Base-by-base conservation (phyloP, 345 rosid genomes). In the Diplotaxis tenuifolia region DNA sequence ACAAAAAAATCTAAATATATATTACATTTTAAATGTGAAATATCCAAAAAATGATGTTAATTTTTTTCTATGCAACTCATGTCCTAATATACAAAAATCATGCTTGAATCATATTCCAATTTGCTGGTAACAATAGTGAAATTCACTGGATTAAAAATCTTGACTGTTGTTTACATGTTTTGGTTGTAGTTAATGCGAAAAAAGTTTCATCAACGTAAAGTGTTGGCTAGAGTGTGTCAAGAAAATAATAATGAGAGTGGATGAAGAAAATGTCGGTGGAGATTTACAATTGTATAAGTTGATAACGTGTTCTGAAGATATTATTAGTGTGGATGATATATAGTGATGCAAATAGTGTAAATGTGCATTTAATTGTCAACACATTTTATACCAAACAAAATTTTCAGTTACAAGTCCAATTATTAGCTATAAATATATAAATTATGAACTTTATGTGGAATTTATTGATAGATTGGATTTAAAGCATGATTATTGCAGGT, bases 351-450 rank as follows among this genome's bases (percentile, higher is more conserved):
- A 68, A 54, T 54, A 19, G 36, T 62, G 52, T 25, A 56, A 57
- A 68, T 52, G 79, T 75, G 74, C 79, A 68, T 62, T 47, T 53
- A 49, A 75, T 36, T 62, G 27, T 27, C 49, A 62, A 62, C 45
- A 50, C 74, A 75, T 52, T 25, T 54, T 38, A 62, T 40, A 68
- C 70, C 79, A 68, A 25, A 64, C 52, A 75, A 75, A 68, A 19
- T 6, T 61, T 52, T 68, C 47, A 50, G 25, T n/a, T 8, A 58
- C 16, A 55, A 4, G 25, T 57, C 21, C 65, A 27, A 57, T 45
- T 29, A 16, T 45, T 42, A 4, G 18, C 25, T 18, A 34, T 52
- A 29, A 28, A 9, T 53, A 9, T 53, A 53, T 19, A 50, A 4
- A 8, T 47, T 7, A 1, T 1, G 55, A 65, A 64, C 9, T 6